Evolutionary conservation across 768 basidiomycete species (phyloP), one percentile per base, ranked within the genome.

Genomic region (Trametes maxima): DNA sequence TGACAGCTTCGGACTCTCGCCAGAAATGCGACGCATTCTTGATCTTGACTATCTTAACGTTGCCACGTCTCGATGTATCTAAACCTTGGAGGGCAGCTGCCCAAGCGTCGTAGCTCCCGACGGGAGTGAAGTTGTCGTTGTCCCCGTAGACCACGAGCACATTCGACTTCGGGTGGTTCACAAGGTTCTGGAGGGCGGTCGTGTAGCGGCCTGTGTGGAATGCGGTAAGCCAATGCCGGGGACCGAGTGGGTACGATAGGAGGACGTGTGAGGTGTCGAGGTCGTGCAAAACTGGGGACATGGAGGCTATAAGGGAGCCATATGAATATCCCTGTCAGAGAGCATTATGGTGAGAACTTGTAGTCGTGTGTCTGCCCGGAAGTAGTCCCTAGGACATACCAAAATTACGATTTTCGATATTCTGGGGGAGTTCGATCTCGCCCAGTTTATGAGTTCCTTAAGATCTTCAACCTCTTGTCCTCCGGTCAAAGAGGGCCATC

Each of bases 231-330:
- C 85, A 81, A 12, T 79, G 77, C 53, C 89, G 79, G 8, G 86
- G 85, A 14, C 85, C 83, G 5, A 93, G 75, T 0, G 92, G 92
- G 68, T 94, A 93, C 3, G 91, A 92, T 21, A 94, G 73, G 42
- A 94, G 70, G 46, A 92, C 75, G 70, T 92, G 88, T 13, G 81
- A 82, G 0, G 84, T 86, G 67, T 76, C 79, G 46, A 87, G 69
- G n/a, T 75, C 74, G 0, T 78, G 74, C 2, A 87, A 73, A 2
- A 83, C 68, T 0, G 89, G 86, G 58, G 85, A 84, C 61, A 89
- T 74, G 8, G 89, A 89, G 12, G 83, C 82, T 39, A 90, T 85
- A 35, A 94, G 77, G 2, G 89, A 85, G 1, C 92, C 92, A 78
- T 92, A 79, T 11, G 92, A 94, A 73, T 94, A 94, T 5, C 90